phyloP scores from a whole-genome alignment of 805 yeast species.

The Candida tallmaniae region DNA sequence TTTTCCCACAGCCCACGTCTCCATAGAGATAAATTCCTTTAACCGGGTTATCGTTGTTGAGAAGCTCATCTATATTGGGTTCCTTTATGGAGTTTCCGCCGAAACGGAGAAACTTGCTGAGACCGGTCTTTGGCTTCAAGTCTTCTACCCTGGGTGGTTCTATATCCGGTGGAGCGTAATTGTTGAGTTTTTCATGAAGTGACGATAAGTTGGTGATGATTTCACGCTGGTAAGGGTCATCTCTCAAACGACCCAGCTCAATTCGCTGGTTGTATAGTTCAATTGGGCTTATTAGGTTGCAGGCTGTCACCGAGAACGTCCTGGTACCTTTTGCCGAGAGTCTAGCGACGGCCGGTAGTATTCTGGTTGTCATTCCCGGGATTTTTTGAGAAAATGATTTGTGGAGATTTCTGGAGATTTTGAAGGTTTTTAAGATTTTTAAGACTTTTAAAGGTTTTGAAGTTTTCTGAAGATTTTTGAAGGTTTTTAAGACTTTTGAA shows the following conservation, averaged over 20 bases:
- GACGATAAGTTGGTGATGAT: conserved; percentile 59
- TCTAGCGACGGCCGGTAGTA: no score
- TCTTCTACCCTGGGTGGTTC: conserved; percentile 47
- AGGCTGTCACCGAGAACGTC: neutral
- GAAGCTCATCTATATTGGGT: conserved; percentile 8
- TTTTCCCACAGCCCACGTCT: conserved; percentile 98
- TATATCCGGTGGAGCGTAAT: conserved; percentile 62
- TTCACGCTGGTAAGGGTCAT: conserved; percentile 77
- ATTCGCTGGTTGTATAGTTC: conserved; percentile 49
- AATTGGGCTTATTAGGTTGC: no score
- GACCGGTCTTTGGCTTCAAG: conserved; percentile 47
- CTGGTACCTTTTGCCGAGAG: no score
- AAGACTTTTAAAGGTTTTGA: no score
- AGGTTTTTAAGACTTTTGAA: no score
- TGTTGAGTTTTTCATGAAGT: conserved; percentile 50
- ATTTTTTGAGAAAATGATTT: no score
- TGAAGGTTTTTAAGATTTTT: no score
- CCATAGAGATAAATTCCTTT: conserved; percentile 94
- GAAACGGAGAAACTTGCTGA: conserved; percentile 36
- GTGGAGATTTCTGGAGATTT: no score
- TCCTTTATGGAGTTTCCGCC: conserved; percentile 5
- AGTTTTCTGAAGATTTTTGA: no score
- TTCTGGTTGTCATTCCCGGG: no score
- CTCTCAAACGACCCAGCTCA: conserved; percentile 47
- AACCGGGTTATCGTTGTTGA: conserved; percentile 30